These are phyloP conservation scores for Aegilops bicornis DNA, from an alignment of 176 grass and related monocot species.

Conservation along the genomic window DNA sequence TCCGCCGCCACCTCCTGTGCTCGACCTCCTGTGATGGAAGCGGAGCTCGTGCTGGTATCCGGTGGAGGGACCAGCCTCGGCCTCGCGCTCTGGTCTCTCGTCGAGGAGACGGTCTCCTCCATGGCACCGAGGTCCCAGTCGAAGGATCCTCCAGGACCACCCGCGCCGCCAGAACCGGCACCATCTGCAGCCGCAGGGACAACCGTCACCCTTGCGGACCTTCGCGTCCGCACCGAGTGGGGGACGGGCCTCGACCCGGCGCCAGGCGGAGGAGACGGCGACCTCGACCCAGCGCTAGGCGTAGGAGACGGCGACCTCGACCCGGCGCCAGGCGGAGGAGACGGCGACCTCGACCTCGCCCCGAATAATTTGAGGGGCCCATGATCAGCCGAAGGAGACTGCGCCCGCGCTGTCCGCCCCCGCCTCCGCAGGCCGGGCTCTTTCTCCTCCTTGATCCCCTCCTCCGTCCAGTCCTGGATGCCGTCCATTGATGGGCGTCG, in stretches of 20 bases:
- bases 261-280: not conserved
- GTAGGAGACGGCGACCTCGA: not conserved
- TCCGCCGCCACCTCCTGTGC: not conserved
- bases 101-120: slow-evolving; percentile 20
- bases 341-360: not conserved
- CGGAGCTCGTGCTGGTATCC: not conserved
- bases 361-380: not conserved
- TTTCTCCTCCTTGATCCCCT: slow-evolving; percentile 18
- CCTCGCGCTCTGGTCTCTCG: not conserved
- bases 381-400: not conserved
- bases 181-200: not conserved
- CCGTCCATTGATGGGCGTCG: slow-evolving; percentile 23
- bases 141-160: not conserved
- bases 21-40: not conserved
- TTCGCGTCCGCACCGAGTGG: slow-evolving; percentile 27
- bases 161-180: not conserved
- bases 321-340: not conserved
- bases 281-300: not conserved
- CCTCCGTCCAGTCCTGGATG: slow-evolving; percentile 3
- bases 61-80: not conserved
- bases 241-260: not conserved
- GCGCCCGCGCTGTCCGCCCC: not conserved
- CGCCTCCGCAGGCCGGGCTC: not conserved
- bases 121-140: not conserved
- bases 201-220: not conserved